Percentiles rank a stretch among this genome's conserved stretches.
These are phyloP conservation scores for Trichoderma simmonsii DNA, from an alignment of 2,329 filamentous ascomycete species.

Conservation along the genomic window DNA sequence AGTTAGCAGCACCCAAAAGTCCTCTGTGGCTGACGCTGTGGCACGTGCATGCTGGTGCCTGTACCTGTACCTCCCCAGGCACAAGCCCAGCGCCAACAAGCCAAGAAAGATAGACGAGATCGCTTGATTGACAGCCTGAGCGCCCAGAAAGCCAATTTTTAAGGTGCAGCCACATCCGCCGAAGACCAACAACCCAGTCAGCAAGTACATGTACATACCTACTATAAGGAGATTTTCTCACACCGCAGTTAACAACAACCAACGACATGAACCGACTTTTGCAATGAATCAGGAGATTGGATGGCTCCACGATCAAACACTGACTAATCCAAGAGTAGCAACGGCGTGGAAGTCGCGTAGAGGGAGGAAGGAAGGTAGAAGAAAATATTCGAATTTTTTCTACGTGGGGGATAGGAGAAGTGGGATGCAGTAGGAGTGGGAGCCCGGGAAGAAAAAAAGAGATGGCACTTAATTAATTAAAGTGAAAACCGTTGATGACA, in stretches of 20 bases:
- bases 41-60: neutral
- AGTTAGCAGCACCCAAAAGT: neutral
- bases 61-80: neutral
- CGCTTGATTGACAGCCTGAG: neutral
- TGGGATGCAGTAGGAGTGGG: neutral
- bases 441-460: neutral
- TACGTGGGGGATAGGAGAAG: neutral
- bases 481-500: constrained; percentile 1
- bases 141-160: neutral
- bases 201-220: neutral
- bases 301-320: neutral
- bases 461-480: constrained; percentile 1
- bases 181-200: neutral
- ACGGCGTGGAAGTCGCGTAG: neutral
- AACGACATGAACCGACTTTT: neutral
- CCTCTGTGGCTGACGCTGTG: neutral
- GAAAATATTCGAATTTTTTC: neutral
- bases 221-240: neutral
- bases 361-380: neutral
- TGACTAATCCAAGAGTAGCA: neutral
- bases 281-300: neutral
- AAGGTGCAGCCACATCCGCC: constrained; percentile 4
- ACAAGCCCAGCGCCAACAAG: neutral
- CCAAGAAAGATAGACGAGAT: constrained; percentile 3
- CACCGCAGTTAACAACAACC: neutral